Base-by-base conservation (phyloP, 2,329 filamentous ascomycete genomes). In the Xylaria sp. region DNA sequence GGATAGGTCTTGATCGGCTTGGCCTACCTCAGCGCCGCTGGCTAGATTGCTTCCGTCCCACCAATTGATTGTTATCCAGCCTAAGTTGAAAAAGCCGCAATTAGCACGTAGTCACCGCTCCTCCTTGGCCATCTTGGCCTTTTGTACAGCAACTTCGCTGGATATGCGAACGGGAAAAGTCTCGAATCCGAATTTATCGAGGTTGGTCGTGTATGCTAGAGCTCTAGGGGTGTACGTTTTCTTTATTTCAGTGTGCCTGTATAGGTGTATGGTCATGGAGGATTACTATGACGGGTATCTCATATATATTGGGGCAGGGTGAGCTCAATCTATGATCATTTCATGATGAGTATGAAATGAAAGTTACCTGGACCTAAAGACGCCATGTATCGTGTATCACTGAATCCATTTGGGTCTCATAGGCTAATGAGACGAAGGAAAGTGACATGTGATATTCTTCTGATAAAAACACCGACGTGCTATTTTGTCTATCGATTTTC, bases 221-320 rank as follows among this genome's bases (percentile, higher is more conserved):
- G 21, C 21, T 45, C 27, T 8, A 36, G 34, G 60, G 24, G n/a
- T 4, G 17, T 19, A 2, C 12, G 32, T 4, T 27, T 27, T 3
- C 34, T 24, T 34, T 56, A 48, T 48, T 45, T 24, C 9, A 21
- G 17, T 27, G 39, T 39, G 17, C 19, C 42, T 55, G 9, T 55
- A 12, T 42, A 47, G 36, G 24, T 39, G 19, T 14, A 21, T 50
- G 3, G 34, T 42, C 19, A 47, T 50, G 19, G 19, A 36, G 21
- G 8, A 53, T 48, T 60, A 34, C 24, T 12, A 47, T n/a, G 54
- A n/a, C 30, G 59, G 62, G 32, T 63, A 56, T 60, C 42, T 63
- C 19, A 11, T 14, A 39, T 1, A 36, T 4, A n/a, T 9, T 24
- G 30, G 21, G n/a, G 34, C 11, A 30, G 12, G 21, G 5, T 21